Conservation (phyloP, 1,139 yeast genomes). For the Pichia sp. region DNA sequence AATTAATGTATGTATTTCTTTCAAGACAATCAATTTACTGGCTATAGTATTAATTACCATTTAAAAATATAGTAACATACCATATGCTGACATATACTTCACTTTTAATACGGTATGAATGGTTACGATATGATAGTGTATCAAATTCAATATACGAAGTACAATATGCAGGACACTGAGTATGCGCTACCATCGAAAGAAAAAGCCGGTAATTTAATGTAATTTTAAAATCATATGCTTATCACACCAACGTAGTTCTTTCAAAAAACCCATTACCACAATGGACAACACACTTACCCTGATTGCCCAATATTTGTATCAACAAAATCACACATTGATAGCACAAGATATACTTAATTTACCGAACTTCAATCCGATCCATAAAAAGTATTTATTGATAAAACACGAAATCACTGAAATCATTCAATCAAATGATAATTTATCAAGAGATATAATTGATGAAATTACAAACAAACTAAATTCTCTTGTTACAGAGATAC, state of each 20-base stretch:
- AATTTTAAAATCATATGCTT: background rate
- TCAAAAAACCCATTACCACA: background rate
- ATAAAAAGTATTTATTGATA: constrained; percentile 1
- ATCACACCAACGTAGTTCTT: background rate
- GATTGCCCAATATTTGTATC: constrained; percentile 11
- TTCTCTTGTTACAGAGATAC: background rate
- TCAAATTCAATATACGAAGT: too few relatives aligned
- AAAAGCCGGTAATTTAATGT: too few relatives aligned
- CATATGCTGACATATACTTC: too few relatives aligned
- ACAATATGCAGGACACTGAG: too few relatives aligned
- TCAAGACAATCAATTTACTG: too few relatives aligned
- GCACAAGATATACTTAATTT: constrained; percentile 3
- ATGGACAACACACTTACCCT: constrained; percentile 9
- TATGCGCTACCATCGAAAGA: too few relatives aligned
- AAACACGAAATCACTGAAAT: constrained; percentile 6
- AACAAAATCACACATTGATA: background rate
- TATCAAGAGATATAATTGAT: background rate
- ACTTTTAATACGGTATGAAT: too few relatives aligned
- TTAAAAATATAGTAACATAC: too few relatives aligned
- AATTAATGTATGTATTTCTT: too few relatives aligned
- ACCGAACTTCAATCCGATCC: constrained; percentile 6
- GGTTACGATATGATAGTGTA: too few relatives aligned
- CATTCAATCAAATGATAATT: background rate
- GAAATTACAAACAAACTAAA: background rate
- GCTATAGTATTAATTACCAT: too few relatives aligned